Base-by-base conservation (phyloP, 371 early-diverging fungal species). In the Blastocladiella emersonii region DNA sequence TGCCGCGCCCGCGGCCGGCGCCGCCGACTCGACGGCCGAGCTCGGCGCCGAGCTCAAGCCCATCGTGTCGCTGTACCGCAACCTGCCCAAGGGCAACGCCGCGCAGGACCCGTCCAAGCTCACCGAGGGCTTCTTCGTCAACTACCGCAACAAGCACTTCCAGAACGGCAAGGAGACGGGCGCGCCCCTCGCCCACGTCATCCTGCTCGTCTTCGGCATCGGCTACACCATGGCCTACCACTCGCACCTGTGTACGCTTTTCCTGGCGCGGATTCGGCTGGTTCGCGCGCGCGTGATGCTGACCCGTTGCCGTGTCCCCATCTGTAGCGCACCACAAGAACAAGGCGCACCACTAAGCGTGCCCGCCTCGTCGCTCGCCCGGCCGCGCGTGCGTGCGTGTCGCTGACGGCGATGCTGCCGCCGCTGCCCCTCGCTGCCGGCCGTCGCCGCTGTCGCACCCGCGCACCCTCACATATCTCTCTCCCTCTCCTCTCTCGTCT, bases 171-270 rank as follows among this genome's bases (percentile, higher is more conserved):
- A 62, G 45, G 62, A 62, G 57, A 32, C 27, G 25, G 56, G 36
- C 34, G 37, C 35, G 34, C 62, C 62, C 15, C 37, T 62, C 23
- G 35, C n/a, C 15, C 62, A 62, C 34, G 55, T 57, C 23, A 62
- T 62, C n/a, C 27, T 62, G 25, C 41, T 62, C 13, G 34, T 62
- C 7, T 35, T 36, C 19, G 62, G 62, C 30, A 23, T 62, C 56
- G 62, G 62, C 13, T 62, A 62, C 57, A 57, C 57, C 17, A 55
- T 62, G 62, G 45, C 59, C 23, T 62, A 62, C 41, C 36, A 53
- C 57, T 36, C 45, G 44, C 62, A 62, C 62, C 21, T 64, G 34
- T 19, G 62, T 63, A 41, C 30, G 64, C 35, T 35, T 44, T 44
- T 44, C 13, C 17, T 7, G 17, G 23, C 44, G 23, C 25, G 25